A percentile compares a stretch with the other conserved stretches of the same genome.
Evolutionary conservation across 495 filamentous ascomycete genomes (phyloP).

Genomic region (Penicillium ochrochloron): DNA sequence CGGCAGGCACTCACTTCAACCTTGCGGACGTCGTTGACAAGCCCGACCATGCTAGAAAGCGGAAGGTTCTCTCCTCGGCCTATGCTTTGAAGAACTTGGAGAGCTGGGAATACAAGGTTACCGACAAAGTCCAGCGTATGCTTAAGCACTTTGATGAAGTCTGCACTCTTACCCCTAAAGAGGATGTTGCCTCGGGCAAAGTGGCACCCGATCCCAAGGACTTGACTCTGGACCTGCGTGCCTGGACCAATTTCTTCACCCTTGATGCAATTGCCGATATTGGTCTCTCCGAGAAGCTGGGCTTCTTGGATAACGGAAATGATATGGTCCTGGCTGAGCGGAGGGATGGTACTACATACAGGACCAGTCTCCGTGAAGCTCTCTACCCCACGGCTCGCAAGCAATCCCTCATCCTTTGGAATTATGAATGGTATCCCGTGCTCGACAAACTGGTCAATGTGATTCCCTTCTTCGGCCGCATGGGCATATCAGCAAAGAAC

Average conservation of each 20-base stretch:
- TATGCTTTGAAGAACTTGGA: slow-evolving; percentile 61
- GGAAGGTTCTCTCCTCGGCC: slow-evolving; percentile 55
- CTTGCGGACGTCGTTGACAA: slow-evolving; percentile 54
- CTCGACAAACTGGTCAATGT: slow-evolving; percentile 39
- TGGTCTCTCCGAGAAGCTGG: slow-evolving; percentile 54
- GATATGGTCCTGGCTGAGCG: slow-evolving; percentile 46
- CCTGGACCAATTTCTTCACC: slow-evolving; percentile 51
- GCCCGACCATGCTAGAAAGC: slow-evolving; percentile 52
- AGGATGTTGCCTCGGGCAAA: slow-evolving; percentile 30
- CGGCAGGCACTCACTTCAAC: slow-evolving; percentile 47
- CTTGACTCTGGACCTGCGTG: slow-evolving; percentile 46
- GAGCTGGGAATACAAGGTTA: slow-evolving; percentile 60
- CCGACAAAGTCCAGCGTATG: slow-evolving; percentile 52
- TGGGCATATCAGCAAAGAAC: slow-evolving; percentile 17
- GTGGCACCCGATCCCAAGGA: slow-evolving; percentile 32
- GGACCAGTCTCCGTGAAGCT: slow-evolving; percentile 46
- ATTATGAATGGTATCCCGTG: slow-evolving; percentile 49
- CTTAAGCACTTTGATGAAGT: slow-evolving; percentile 46
- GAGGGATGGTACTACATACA: slow-evolving; percentile 47
- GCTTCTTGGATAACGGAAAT: slow-evolving; percentile 54
- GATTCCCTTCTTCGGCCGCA: slow-evolving; percentile 38
- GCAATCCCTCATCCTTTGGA: slow-evolving; percentile 51
- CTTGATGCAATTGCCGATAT: slow-evolving; percentile 60
- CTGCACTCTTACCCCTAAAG: slow-evolving; percentile 31
- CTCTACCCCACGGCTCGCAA: slow-evolving; percentile 52